Conservation (phyloP, 148 eudicot species). For the Rhododendron griersonianum region DNA sequence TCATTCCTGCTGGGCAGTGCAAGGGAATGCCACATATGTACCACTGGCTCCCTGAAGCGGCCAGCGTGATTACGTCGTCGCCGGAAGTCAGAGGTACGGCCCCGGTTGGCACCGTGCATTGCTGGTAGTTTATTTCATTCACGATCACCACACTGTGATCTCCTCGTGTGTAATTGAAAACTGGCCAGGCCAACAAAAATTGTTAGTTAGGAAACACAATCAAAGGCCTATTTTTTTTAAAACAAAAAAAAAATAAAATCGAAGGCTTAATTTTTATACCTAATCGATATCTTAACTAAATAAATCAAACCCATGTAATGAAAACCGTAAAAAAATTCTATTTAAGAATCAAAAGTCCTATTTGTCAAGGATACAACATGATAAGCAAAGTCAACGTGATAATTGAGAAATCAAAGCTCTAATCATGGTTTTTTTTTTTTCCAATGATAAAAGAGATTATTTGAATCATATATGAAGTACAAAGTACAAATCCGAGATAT, state of each 20-base stretch:
- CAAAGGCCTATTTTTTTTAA: not conserved
- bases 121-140: constrained; percentile 19
- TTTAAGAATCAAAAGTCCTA: not conserved
- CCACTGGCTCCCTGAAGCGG: constrained; percentile 27
- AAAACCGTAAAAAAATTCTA: too few species aligned
- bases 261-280: too few species aligned
- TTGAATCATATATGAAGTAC: too few species aligned
- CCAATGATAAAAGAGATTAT: too few species aligned
- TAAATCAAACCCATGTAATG: not conserved
- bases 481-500: too few species aligned
- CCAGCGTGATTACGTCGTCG: constrained; percentile 20
- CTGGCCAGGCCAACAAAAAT: constrained; percentile 14
- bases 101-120: constrained; percentile 12
- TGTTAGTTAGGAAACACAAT: not conserved
- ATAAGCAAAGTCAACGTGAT: not conserved
- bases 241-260: too few species aligned
- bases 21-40: constrained; percentile 25
- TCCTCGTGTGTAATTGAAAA: constrained; percentile 23
- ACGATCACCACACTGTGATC: constrained; percentile 27
- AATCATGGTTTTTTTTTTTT: not conserved
- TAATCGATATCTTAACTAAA: not conserved
- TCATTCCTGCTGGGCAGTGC: constrained; percentile 23
- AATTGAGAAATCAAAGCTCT: not conserved
- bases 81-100: constrained; percentile 20
- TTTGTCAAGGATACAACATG: not conserved